These are phyloP conservation scores for Sapria himalayana DNA, from an alignment of 345 rosid genomes.

Conservation along the genomic window DNA sequence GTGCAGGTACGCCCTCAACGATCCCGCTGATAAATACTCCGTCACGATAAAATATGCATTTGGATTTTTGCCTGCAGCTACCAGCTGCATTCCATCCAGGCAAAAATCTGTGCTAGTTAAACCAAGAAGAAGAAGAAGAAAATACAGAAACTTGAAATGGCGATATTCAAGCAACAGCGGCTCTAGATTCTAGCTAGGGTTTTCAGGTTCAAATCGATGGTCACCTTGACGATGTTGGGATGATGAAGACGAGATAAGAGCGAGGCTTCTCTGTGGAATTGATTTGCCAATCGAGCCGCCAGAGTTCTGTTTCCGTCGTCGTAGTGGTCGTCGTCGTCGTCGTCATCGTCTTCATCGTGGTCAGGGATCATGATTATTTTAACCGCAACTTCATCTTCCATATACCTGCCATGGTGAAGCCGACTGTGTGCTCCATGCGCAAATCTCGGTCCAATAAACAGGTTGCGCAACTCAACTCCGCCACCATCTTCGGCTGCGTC, in stretches of 20 bases:
- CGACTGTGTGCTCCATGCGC: conserved; percentile 89
- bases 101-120: too few relatives aligned
- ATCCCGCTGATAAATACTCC: conserved; percentile 53
- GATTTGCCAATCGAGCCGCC: conserved; percentile 59
- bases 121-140: background rate
- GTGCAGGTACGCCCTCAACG: conserved; percentile 79
- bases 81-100: conserved; percentile 36
- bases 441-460: conserved; percentile 75
- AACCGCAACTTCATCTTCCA: conserved; percentile 87
- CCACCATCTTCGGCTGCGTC: conserved; percentile 48
- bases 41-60: conserved; percentile 52
- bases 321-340: too few relatives aligned
- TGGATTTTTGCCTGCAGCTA: conserved; percentile 57
- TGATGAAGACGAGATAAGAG: conserved; percentile 59
- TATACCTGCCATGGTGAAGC: conserved; percentile 80
- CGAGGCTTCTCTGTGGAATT: conserved; percentile 65
- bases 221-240: conserved; percentile 75
- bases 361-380: conserved; percentile 77
- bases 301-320: conserved; percentile 50
- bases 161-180: too few relatives aligned
- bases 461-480: conserved; percentile 60
- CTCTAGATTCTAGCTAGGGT: too few relatives aligned
- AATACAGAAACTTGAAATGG: too few relatives aligned
- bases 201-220: too few relatives aligned
- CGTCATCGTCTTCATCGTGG: too few relatives aligned